These are phyloP conservation scores for Scheffersomyces cryptocercus DNA, from an alignment of 1,139 yeast species.

Conservation along the genomic window DNA sequence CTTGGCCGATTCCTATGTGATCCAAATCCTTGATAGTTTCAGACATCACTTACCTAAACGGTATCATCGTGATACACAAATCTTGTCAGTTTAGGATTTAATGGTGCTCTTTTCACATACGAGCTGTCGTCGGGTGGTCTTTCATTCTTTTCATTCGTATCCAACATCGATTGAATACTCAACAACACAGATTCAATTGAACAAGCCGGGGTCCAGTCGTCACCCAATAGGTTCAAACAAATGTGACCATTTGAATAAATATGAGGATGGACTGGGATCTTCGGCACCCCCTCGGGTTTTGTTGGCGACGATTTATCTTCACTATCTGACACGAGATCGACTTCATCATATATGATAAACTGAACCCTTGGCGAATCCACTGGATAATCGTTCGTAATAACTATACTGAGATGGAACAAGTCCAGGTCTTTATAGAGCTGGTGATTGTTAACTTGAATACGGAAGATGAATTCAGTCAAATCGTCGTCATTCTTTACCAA, in stretches of 20 bases:
- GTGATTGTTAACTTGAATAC: slow-evolving; percentile 21
- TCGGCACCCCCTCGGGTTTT: slow-evolving; percentile 3
- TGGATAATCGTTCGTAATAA: slow-evolving; percentile 55
- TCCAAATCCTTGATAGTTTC: too few relatives aligned
- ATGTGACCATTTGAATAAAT: slow-evolving; percentile 75
- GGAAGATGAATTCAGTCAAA: slow-evolving; percentile 24
- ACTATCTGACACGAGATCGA: slow-evolving; percentile 13
- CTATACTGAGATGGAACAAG: slow-evolving; percentile 32
- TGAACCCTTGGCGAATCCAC: slow-evolving; percentile 64
- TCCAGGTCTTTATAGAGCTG: slow-evolving; percentile 34
- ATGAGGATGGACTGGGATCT: slow-evolving; percentile 70
- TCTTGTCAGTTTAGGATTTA: slow-evolving; percentile 51
- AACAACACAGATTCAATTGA: slow-evolving; percentile 53
- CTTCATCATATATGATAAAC: slow-evolving; percentile 33
- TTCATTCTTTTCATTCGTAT: slow-evolving; percentile 44
- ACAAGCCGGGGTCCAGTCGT: slow-evolving; percentile 76
- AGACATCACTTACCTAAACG: slow-evolving; percentile 9
- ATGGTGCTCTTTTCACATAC: slow-evolving; percentile 56
- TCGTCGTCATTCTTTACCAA: slow-evolving; percentile 24
- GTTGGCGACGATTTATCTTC: slow-evolving; percentile 4
- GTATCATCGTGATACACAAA: slow-evolving; percentile 61
- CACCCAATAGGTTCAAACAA: slow-evolving; percentile 62
- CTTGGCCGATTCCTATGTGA: too few relatives aligned
- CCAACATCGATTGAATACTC: slow-evolving; percentile 67
- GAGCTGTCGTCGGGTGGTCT: slow-evolving; percentile 56